Base-by-base conservation (phyloP, 2,329 filamentous ascomycete genomes). In the Colletotrichum siamense region DNA sequence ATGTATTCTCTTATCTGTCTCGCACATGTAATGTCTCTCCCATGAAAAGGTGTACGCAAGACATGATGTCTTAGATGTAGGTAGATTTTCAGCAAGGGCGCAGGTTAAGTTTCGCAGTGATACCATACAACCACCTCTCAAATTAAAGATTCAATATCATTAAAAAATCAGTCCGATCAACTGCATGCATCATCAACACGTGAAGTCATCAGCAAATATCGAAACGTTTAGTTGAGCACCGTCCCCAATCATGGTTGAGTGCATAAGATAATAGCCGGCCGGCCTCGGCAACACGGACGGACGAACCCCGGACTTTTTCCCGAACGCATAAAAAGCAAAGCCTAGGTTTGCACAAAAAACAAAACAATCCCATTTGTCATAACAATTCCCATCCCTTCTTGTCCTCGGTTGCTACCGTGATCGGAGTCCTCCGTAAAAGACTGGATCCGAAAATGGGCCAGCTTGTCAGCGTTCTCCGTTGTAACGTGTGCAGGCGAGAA, bases 371-470 rank as follows among this genome's bases (percentile, higher is more conserved):
- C 68, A 70, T 63, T 70, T 63, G 57, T 70, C 55, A 63, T 30
- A 55, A 36, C 32, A 69, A 61, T 61, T 30, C 66, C 32, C 22
- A 68, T 55, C 26, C n/a, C 3, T 67, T n/a, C 28, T 1, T 22
- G 12, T 2, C 15, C 57, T 70, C 59, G 55, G 67, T 61, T 69
- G 32, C 55, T 44, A 69, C 67, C 67, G 34, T 61, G 67, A 59
- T 69, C 67, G 67, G 67, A 59, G 67, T 69, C 55, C 32, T 69
- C 55, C 67, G 67, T 69, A 44, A 44, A 44, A 66, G 16, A 66
- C 5, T n/a, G 44, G 44, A 49, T 22, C 44, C 44, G 44, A 22
- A 13, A 49, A 24, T 26, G 32, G 22, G 22, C 22, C 32, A 36
- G 34, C 34, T 1, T 36, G 26, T 34, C 22, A 36, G 39, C 44